Base-by-base conservation (phyloP, 768 basidiomycete genomes). In the Phanerochaete carnosa region DNA sequence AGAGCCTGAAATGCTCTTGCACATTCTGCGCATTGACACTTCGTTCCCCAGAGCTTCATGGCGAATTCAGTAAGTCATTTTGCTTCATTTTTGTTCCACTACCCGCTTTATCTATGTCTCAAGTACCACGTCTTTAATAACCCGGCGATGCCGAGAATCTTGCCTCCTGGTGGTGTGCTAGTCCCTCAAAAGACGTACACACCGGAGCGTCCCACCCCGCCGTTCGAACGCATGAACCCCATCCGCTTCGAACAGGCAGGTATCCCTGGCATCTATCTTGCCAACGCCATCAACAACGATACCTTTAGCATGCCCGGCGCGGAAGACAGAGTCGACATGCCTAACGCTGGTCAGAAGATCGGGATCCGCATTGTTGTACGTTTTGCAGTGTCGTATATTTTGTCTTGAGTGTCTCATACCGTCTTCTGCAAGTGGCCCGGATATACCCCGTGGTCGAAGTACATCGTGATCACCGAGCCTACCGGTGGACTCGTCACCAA, bases 371-470 rank as follows among this genome's bases (percentile, higher is more conserved):
- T 62, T 22, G 23, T 29, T 25, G 62, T 62, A 30, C 5, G 62
- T 45, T 28, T 33, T 33, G 2, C 35, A 9, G 35, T 26, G 28
- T 25, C 30, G 29, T 19, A 32, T 32, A 45, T 51, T 28, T 51
- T 33, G 8, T 16, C 19, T 13, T 1, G 5, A 43, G 26, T 19
- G 25, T 12, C 8, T 23, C n/a, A 26, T 12, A 22, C 15, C 49
- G 23, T 33, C 12, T 30, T 28, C 16, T 9, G 7, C 12, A 11
- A 62, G 62, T 62, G 62, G 62, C 62, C 62, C 3, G 62, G 62
- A 23, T 62, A 62, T 28, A 52, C 46, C 3, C 13, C 28, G 33
- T 62, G 62, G 62, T 3, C 6, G 30, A 57, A 59, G 26, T 45
- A 54, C 29, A 43, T 59, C 15, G 35, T 55, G 33, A 53, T 56